A percentile compares a stretch with the other conserved stretches of the same genome.
phyloP scores from a whole-genome alignment of 176 grass and related monocot genomes.

The Oryza australiensis region DNA sequence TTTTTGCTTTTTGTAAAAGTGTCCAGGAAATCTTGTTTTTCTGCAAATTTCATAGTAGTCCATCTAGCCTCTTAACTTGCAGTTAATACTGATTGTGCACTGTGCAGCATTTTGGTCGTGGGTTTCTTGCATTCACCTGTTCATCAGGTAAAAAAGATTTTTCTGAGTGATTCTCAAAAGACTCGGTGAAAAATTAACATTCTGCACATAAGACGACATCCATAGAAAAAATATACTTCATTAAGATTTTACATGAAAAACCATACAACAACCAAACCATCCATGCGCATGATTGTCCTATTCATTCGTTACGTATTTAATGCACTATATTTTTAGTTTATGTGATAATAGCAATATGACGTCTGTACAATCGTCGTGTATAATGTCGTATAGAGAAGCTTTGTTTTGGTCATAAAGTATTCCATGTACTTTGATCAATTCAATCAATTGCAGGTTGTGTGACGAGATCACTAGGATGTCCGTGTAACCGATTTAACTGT shows the following conservation, averaged over 20 bases:
- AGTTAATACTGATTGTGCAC: not conserved
- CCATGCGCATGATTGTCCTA: not conserved
- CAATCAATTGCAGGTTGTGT: no score
- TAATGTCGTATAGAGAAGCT: not conserved
- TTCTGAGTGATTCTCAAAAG: not conserved
- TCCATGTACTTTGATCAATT: no score
- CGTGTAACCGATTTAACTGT: no score
- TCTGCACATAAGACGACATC: not conserved
- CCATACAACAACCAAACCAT: no score
- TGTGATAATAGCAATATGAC: not conserved
- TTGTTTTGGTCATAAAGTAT: not conserved
- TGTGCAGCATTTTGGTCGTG: not conserved
- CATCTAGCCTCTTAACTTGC: not conserved
- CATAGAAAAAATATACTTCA: not conserved
- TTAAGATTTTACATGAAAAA: not conserved
- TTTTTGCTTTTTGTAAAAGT: not conserved
- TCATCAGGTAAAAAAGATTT: not conserved
- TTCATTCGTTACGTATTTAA: not conserved
- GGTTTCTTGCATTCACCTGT: not conserved
- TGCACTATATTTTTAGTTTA: not conserved
- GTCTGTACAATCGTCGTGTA: not conserved
- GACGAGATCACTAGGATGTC: no score
- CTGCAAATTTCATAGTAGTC: conserved; percentile 18
- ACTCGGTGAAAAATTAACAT: not conserved
- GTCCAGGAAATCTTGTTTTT: not conserved